phyloP scores from a whole-genome alignment of 768 basidiomycete species.

The Boletus sp. region DNA sequence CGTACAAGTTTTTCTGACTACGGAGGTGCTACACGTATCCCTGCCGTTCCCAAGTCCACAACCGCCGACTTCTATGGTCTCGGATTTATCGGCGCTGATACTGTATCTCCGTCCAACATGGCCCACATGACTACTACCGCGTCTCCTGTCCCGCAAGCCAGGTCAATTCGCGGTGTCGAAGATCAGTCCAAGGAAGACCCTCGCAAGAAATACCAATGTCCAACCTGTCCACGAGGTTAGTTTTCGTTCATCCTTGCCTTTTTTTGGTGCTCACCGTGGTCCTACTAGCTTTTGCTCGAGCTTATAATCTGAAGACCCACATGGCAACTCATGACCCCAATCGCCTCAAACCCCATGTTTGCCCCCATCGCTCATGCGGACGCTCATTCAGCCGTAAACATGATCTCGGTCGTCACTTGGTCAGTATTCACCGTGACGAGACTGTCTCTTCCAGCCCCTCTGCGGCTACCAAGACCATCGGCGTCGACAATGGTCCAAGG shows the following conservation, averaged over 20 bases:
- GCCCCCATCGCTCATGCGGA: conserved; percentile 80
- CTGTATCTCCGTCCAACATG: conserved; percentile 56
- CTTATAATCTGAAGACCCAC: conserved; percentile 94
- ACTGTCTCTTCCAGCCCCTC: conserved; percentile 42
- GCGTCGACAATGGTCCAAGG: conserved; percentile 61
- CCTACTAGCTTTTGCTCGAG: conserved; percentile 76
- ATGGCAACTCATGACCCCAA: conserved; percentile 94
- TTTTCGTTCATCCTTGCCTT: neutral
- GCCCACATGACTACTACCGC: conserved; percentile 46
- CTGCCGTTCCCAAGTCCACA: conserved; percentile 46
- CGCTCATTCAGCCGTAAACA: conserved; percentile 94
- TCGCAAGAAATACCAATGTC: conserved; percentile 77
- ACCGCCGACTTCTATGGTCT: conserved; percentile 46
- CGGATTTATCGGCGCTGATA: conserved; percentile 32
- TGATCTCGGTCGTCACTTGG: conserved; percentile 85
- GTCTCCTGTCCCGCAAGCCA: conserved; percentile 37
- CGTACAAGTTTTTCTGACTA: conserved; percentile 70
- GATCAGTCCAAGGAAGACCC: conserved; percentile 56
- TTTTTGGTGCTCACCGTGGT: neutral
- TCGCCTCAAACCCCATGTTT: conserved; percentile 83
- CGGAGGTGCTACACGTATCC: conserved; percentile 47
- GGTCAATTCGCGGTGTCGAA: conserved; percentile 37
- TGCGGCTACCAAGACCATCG: conserved; percentile 48
- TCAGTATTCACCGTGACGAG: conserved; percentile 80
- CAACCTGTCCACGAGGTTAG: conserved; percentile 68